Base-by-base conservation (phyloP, 352 stramenopile genomes). In the Peronosclerospora sorghi region DNA sequence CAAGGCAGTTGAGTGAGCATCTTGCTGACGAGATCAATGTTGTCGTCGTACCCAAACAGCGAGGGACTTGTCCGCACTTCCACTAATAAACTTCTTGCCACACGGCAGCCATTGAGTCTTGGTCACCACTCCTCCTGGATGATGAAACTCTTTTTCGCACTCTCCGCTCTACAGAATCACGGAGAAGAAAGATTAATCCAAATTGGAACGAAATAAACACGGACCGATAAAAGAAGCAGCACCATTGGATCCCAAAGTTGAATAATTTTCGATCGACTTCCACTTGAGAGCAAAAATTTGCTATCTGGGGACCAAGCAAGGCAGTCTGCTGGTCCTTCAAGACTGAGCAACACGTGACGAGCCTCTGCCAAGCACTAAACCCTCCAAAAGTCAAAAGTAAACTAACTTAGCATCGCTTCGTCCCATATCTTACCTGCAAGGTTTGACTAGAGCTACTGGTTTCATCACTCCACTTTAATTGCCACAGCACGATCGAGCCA, bases 401-500 rank as follows among this genome's bases (percentile, higher is more conserved):
- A 28, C 21, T 15, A 1, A 26, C 21, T 3, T 26, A 26, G 21
- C 21, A 26, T 3, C 21, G 21, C 21, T 26, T n/a, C n/a, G n/a
- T n/a, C n/a, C n/a, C 6, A 26, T 35, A 17, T 20, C 27, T 19
- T 27, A 73, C 62, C 51, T 58, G 41, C 7, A 37, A 1, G 4
- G 9, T 14, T 19, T 35, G 35, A 10, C 32, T 13, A 13, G 3
- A 21, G 24, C 35, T 40, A 6, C 13, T 27, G 26, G 32, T 8
- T 1, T 51, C 19, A 1, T 45, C 35, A 10, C 58, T 32, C 28
- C 69, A 62, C 8, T 38, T 45, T 8, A 86, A 45, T 23, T 70
- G 48, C 73, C 79, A 94, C 8, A 94, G 49, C 8, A 96, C 54
- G 9, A 95, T 69, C 8, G 65, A 73, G 1, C 74, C 80, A 26